Conservation (phyloP, 495 filamentous ascomycete species). For the Penicillium soppii region DNA sequence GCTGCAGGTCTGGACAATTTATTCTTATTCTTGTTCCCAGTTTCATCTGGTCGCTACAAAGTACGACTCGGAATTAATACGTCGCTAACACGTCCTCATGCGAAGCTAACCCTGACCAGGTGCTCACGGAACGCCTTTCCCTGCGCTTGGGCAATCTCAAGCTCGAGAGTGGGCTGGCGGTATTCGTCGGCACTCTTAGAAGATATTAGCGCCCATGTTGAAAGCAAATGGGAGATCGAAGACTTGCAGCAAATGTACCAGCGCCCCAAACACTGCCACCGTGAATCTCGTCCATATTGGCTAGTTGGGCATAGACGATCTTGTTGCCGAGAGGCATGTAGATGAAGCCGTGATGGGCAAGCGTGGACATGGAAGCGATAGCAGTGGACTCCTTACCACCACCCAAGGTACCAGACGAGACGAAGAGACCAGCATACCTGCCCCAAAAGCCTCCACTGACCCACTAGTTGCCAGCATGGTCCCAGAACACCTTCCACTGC, state of each 20-base stretch:
- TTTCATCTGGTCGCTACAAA: too few relatives aligned
- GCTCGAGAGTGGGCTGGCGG: conserved; percentile 76
- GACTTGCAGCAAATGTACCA: conserved; percentile 79
- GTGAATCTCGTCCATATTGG: conserved; percentile 71
- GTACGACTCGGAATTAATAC: too few relatives aligned
- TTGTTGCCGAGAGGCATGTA: conserved; percentile 94
- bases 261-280: conserved; percentile 93
- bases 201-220: neutral
- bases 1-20: too few relatives aligned
- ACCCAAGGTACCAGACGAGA: conserved; percentile 76
- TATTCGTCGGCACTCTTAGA: conserved; percentile 67
- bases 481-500: conserved; percentile 93
- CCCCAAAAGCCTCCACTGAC: conserved; percentile 70
- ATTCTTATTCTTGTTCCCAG: too few relatives aligned
- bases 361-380: conserved; percentile 78
- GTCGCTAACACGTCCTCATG: too few relatives aligned
- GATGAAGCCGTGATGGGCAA: conserved; percentile 92
- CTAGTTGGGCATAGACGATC: conserved; percentile 66
- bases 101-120: too few relatives aligned
- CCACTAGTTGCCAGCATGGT: conserved; percentile 76
- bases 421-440: conserved; percentile 91
- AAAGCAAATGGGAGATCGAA: too few relatives aligned
- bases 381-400: conserved; percentile 93
- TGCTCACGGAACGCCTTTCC: conserved; percentile 85
- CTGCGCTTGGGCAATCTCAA: conserved; percentile 75